phyloP scores from a whole-genome alignment of 306 rosid genomes.

The Inga leiocalycina region DNA sequence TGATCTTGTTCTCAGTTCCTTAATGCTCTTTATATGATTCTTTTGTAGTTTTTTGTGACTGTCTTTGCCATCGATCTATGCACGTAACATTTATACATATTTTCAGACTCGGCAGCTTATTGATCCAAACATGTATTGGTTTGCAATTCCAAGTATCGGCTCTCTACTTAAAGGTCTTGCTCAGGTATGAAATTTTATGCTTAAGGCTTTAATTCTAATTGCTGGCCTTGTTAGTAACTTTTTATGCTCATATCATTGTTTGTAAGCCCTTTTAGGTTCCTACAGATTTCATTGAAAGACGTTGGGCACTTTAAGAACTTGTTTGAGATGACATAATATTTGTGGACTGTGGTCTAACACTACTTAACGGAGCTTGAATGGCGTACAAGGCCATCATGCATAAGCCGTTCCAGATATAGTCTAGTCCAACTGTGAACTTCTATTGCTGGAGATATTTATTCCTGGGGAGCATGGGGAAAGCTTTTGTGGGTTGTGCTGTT shows the following conservation, averaged over 20 bases:
- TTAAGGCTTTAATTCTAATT: slow-evolving; percentile 7
- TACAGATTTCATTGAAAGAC: not conserved
- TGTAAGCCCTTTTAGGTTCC: not conserved
- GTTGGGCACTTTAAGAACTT: not conserved
- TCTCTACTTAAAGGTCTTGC: slow-evolving; percentile 78
- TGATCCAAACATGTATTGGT: slow-evolving; percentile 85
- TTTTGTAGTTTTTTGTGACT: slow-evolving; percentile 18
- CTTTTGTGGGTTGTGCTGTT: slow-evolving; percentile 20
- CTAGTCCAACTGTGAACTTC: slow-evolving; percentile 17
- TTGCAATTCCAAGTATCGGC: slow-evolving; percentile 87
- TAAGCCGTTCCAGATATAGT: not conserved
- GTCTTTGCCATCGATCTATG: slow-evolving; percentile 7
- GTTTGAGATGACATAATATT: not conserved
- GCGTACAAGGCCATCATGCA: not conserved
- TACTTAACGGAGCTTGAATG: slow-evolving; percentile 25
- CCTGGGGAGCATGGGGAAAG: not conserved
- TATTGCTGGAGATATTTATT: slow-evolving; percentile 17
- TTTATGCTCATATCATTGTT: not conserved
- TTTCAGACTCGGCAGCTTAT: slow-evolving; percentile 86
- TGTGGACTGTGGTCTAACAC: not conserved
- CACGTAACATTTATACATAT: slow-evolving; percentile 30
- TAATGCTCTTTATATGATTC: not conserved
- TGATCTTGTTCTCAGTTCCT: slow-evolving; percentile 15
- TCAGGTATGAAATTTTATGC: slow-evolving; percentile 61
- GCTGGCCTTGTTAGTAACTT: not conserved